phyloP scores from a whole-genome alignment of 2,329 filamentous ascomycete species.

The Massarina eburnea region DNA sequence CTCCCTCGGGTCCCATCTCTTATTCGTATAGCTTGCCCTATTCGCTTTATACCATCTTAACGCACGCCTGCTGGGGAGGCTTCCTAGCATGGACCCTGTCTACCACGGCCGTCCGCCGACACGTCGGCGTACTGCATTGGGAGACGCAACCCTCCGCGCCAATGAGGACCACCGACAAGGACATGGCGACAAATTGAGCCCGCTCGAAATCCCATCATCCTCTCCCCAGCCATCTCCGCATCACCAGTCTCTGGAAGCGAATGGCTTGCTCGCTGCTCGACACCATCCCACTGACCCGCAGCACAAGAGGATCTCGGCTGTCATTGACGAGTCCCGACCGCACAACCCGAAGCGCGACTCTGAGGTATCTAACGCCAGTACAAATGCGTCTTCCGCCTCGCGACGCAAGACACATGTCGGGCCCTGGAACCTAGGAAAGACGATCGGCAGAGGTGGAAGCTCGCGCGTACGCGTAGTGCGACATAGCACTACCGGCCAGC shows the following conservation, averaged over 20 bases:
- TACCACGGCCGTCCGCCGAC: constrained; percentile 34
- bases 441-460: constrained; percentile 85
- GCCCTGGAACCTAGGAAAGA: constrained; percentile 89
- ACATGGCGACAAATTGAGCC: constrained; percentile 22
- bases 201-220: constrained; percentile 15
- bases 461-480: constrained; percentile 84
- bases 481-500: constrained; percentile 74
- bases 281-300: constrained; percentile 40
- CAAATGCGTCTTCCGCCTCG: constrained; percentile 53
- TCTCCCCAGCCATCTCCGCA: constrained; percentile 38
- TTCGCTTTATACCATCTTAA: constrained; percentile 15
- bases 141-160: constrained; percentile 35
- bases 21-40: constrained; percentile 25
- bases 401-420: constrained; percentile 76
- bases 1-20: constrained; percentile 22
- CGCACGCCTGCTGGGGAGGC: neutral
- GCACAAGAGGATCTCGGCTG: constrained; percentile 57
- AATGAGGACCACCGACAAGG: constrained; percentile 28
- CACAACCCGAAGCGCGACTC: constrained; percentile 54
- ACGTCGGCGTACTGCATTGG: constrained; percentile 32
- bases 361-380: constrained; percentile 58
- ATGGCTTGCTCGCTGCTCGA: constrained; percentile 45
- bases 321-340: constrained; percentile 50
- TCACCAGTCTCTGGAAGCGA: constrained; percentile 49
- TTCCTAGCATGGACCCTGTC: constrained; percentile 31